Percentiles rank a stretch among this genome's conserved stretches.
These are phyloP conservation scores for Sporobolomyces roseus DNA, from an alignment of 768 basidiomycete genomes.

Conservation along the genomic window DNA sequence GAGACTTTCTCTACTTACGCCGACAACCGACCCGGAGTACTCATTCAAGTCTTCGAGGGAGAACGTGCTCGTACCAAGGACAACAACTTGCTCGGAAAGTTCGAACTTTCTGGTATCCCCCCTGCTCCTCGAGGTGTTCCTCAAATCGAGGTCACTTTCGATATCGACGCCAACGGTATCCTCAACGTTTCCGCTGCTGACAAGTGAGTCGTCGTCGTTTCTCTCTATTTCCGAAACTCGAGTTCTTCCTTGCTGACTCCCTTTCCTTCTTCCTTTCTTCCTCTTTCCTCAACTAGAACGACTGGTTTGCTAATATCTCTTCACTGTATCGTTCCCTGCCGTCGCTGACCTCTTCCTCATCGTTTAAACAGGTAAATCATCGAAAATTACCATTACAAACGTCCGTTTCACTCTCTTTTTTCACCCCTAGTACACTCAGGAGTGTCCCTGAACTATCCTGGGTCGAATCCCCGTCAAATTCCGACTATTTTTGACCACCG, in stretches of 20 bases:
- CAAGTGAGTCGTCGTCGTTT: slow-evolving; percentile 52
- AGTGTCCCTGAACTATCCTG: too few species aligned
- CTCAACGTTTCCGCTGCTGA: slow-evolving; percentile 85
- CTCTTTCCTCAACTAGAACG: too few species aligned
- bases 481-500: too few species aligned
- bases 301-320: too few species aligned
- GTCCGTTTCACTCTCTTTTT: slow-evolving; percentile 52
- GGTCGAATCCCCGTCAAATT: too few species aligned
- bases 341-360: slow-evolving; percentile 72
- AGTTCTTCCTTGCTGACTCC: neutral
- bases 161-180: slow-evolving; percentile 91
- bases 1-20: slow-evolving; percentile 90
- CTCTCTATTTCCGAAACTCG: neutral
- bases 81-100: slow-evolving; percentile 97
- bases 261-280: slow-evolving; percentile 47
- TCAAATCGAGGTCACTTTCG: slow-evolving; percentile 96
- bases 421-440: too few species aligned
- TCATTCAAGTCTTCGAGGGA: slow-evolving; percentile 98
- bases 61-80: slow-evolving; percentile 94
- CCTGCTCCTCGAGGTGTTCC: slow-evolving; percentile 97
- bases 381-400: slow-evolving; percentile 54
- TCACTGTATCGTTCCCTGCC: slow-evolving; percentile 47
- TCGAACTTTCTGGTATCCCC: slow-evolving; percentile 92
- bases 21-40: slow-evolving; percentile 96
- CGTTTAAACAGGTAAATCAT: slow-evolving; percentile 49